Base-by-base conservation (phyloP, 768 basidiomycete species). In the Pholiota conissans region DNA sequence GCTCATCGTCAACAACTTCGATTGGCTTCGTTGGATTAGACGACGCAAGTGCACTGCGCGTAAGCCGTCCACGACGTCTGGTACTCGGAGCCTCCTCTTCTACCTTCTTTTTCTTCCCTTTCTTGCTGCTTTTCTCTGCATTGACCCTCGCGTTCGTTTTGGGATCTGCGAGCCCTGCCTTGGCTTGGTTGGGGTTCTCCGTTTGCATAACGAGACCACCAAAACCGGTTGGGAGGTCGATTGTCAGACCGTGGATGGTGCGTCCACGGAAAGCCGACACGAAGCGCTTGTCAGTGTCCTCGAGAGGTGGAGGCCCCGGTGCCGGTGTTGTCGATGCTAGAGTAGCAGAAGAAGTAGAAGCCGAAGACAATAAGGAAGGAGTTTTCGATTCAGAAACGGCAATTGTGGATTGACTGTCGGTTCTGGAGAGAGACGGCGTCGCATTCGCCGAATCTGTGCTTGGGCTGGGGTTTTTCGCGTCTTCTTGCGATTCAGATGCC, bases 191-290 rank as follows among this genome's bases (percentile, higher is more conserved):
- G 29, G 61, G n/a, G 50, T 11, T 50, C 39, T 29, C 22, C 6
- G 73, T 66, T 28, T 72, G 74, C 5, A 94, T 70, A 1, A 93
- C 78, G 10, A 92, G 62, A 5, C 92, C 92, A 0, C 74, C 64
- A 65, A 90, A 93, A 0, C 90, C 90, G 5, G 71, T 64, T 1
- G 91, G 91, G 0, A 93, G 61, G 18, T 75, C 71, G 1, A 91
- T 75, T 14, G 77, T 75, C 18, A 87, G 70, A 0, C 92, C 90
- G 42, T 89, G 87, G 37, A 94, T 76, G 11, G 75, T 78, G n/a
- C 92, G 75, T 10, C 92, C 92, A 2, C 92, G 79, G 71, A 93
- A 94, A 0, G 89, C 74, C 10, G 91, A 85, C 0, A 81, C 65
- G 45, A 82, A 84, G 42, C 79, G 83, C 54, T 50, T 63, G 40